Evolutionary conservation across 371 early-diverging fungal genomes (phyloP).

Genomic region (Fennellomyces sp.): DNA sequence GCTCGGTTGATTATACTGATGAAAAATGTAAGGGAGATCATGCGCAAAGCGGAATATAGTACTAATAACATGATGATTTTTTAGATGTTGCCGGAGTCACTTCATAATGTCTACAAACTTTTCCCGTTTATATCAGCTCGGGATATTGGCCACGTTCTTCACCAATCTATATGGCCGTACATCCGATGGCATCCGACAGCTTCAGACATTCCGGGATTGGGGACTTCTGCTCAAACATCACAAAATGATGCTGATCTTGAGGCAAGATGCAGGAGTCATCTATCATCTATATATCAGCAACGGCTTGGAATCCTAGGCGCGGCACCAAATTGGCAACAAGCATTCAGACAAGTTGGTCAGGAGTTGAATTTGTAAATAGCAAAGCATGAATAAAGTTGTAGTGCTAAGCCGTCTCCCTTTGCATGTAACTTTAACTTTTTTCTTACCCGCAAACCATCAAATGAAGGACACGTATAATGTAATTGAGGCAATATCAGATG

Average conservation of each 20-base stretch:
- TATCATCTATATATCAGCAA: slow-evolving; percentile 21
- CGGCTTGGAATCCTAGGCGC: slow-evolving; percentile 18
- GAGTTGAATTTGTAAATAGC: not conserved
- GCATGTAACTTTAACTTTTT: not conserved
- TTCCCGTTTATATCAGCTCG: slow-evolving; percentile 37
- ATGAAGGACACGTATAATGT: no score
- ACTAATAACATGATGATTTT: not conserved
- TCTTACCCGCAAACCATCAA: no score
- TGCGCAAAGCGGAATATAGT: not conserved
- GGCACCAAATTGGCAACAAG: slow-evolving; percentile 25
- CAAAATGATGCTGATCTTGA: slow-evolving; percentile 11
- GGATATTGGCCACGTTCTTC: slow-evolving; percentile 36
- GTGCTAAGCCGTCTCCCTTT: no score
- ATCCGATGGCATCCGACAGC: slow-evolving; percentile 16
- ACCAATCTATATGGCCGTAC: slow-evolving; percentile 41
- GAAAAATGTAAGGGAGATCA: not conserved
- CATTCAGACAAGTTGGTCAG: not conserved
- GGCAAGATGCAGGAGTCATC: slow-evolving; percentile 17
- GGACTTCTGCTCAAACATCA: not conserved
- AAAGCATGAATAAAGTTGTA: no score
- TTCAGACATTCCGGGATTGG: slow-evolving; percentile 10
- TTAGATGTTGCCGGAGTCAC: slow-evolving; percentile 25
- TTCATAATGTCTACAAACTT: slow-evolving; percentile 25
- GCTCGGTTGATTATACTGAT: slow-evolving; percentile 22
- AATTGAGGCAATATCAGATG: no score